A percentile compares a stretch with the other conserved stretches of the same genome.
These are phyloP conservation scores for Neoboletus subvelutipes DNA, from an alignment of 768 basidiomycete genomes.

Conservation along the genomic window DNA sequence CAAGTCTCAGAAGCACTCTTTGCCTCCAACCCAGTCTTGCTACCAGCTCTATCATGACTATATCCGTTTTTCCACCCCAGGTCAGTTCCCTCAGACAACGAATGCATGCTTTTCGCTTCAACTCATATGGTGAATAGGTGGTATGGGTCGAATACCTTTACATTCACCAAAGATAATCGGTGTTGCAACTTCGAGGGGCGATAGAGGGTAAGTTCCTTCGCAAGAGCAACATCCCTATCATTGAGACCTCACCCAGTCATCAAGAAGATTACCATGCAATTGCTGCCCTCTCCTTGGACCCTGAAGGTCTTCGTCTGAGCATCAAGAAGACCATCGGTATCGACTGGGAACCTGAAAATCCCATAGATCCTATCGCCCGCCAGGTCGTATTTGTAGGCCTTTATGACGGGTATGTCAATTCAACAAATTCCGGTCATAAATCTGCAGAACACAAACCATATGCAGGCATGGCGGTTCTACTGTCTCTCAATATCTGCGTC, in stretches of 20 bases:
- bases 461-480: conserved; percentile 89
- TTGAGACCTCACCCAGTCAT: conserved; percentile 49
- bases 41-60: conserved; percentile 63
- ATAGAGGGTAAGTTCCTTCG: conserved; percentile 52
- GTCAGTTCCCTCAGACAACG: conserved; percentile 32
- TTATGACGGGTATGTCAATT: conserved; percentile 76
- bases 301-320: conserved; percentile 66
- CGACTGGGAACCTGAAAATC: conserved; percentile 68
- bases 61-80: conserved; percentile 51
- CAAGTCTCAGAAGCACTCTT: conserved; percentile 16
- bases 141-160: conserved; percentile 66
- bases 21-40: conserved; percentile 15
- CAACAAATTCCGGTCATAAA: background rate
- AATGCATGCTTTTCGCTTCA: conserved; percentile 2
- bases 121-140: conserved; percentile 41
- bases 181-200: conserved; percentile 71
- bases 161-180: conserved; percentile 78
- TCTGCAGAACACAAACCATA: conserved; percentile 3
- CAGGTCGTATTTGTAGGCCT: conserved; percentile 88
- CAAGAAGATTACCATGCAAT: conserved; percentile 89
- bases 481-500: conserved; percentile 81
- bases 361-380: conserved; percentile 55
- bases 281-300: conserved; percentile 70
- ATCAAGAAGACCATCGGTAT: conserved; percentile 60
- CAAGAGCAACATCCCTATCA: background rate